Conservation (phyloP, 345 rosid species). For the Acer saccharum region DNA sequence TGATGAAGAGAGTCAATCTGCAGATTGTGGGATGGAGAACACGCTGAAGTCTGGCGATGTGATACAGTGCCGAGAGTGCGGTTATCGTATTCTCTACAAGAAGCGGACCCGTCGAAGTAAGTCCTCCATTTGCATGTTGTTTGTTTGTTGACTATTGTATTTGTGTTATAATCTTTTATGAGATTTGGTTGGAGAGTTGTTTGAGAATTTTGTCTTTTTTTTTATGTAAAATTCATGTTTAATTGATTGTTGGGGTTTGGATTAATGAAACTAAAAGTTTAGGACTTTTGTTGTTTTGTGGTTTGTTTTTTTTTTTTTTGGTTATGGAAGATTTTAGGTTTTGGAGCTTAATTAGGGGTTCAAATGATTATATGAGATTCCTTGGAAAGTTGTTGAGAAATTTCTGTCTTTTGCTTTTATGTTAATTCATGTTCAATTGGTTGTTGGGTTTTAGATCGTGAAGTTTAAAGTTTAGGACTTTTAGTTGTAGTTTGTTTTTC, state of each 20-base stretch:
- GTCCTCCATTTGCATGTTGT: neutral
- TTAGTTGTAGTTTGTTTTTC: neutral
- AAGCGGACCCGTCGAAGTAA: slow-evolving; percentile 90
- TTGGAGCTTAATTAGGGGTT: neutral
- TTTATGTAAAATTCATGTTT: too few species aligned
- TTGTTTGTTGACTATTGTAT: neutral
- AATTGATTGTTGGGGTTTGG: neutral
- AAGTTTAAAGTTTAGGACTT: neutral
- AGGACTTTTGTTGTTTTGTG: neutral
- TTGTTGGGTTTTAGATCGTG: neutral
- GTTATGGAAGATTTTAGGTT: neutral
- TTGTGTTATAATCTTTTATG: neutral
- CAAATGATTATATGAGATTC: too few species aligned
- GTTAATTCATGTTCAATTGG: neutral
- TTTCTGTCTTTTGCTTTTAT: neutral
- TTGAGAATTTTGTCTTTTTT: too few species aligned
- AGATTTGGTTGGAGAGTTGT: too few species aligned
- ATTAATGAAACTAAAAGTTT: neutral
- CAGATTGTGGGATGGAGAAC: slow-evolving; percentile 85
- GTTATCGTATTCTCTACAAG: slow-evolving; percentile 89
- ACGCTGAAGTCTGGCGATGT: slow-evolving; percentile 80
- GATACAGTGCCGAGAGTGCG: slow-evolving; percentile 91
- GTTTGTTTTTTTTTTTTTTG: too few species aligned
- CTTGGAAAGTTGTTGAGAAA: too few species aligned
- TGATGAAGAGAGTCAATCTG: neutral